These are phyloP conservation scores for Tolypocladium album DNA, from an alignment of 2,329 filamentous ascomycete genomes.

Conservation along the genomic window DNA sequence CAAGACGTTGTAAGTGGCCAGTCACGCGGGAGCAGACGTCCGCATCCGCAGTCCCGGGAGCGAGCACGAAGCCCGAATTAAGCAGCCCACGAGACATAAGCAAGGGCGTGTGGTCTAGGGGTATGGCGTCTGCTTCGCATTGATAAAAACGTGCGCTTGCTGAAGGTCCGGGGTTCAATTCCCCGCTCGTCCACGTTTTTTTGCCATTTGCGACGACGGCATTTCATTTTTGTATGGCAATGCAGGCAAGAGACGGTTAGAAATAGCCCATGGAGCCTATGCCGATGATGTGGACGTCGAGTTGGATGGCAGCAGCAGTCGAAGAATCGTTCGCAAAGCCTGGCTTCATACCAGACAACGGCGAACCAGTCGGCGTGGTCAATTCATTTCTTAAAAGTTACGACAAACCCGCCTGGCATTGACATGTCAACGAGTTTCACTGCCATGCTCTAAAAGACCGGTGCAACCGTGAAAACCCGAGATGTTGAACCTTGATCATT, in stretches of 20 bases:
- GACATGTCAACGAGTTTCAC: too few species aligned
- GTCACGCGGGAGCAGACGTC: too few species aligned
- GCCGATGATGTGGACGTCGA: neutral
- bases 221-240: neutral
- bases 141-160: slow-evolving; percentile 4
- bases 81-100: neutral
- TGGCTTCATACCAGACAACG: neutral
- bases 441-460: too few species aligned
- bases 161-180: slow-evolving; percentile 15
- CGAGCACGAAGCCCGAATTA: neutral
- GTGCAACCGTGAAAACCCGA: too few species aligned
- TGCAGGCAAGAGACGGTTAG: neutral
- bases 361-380: too few species aligned
- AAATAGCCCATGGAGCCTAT: neutral
- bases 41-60: neutral
- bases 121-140: slow-evolving; percentile 15
- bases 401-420: too few species aligned
- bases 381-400: too few species aligned
- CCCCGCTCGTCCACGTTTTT: slow-evolving; percentile 11
- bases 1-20: neutral
- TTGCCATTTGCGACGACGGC: neutral
- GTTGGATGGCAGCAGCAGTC: neutral
- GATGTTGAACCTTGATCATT: too few species aligned
- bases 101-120: slow-evolving; percentile 14
- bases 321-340: neutral